Conservation (phyloP, 2,329 filamentous ascomycete species). For the Apiospora hydei region DNA sequence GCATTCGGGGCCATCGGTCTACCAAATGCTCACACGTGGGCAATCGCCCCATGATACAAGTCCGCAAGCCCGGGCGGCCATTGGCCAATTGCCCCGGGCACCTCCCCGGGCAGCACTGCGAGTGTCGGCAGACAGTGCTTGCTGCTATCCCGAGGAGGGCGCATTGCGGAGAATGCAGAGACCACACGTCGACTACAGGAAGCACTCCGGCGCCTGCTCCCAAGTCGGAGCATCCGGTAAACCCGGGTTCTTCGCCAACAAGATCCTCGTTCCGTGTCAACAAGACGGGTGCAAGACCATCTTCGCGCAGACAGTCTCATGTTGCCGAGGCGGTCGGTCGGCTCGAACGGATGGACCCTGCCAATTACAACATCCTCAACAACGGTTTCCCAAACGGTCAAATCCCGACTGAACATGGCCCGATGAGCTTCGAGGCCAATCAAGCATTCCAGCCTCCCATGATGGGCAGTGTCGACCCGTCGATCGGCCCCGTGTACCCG, state of each 20-base stretch:
- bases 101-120: not conserved
- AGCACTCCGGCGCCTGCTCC: slow-evolving; percentile 50
- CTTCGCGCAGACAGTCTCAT: slow-evolving; percentile 3
- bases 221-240: slow-evolving; percentile 10
- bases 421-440: not conserved
- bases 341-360: not conserved
- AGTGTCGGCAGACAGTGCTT: not conserved
- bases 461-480: not conserved
- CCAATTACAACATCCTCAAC: not conserved
- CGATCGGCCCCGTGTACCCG: not conserved
- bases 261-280: not conserved
- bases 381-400: not conserved
- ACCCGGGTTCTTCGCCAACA: not conserved
- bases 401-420: not conserved
- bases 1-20: slow-evolving; percentile 78
- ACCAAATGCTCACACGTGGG: slow-evolving; percentile 75
- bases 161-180: not conserved
- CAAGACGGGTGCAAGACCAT: not conserved
- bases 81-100: slow-evolving; percentile 67
- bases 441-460: not conserved
- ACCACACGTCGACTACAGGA: slow-evolving; percentile 62
- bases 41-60: slow-evolving; percentile 73
- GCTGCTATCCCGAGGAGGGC: not conserved
- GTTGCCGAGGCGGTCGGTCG: not conserved
- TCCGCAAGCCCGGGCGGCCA: slow-evolving; percentile 75